Percentiles rank a stretch among this genome's conserved stretches.
These are phyloP conservation scores for Candida palmyrensis DNA, from an alignment of 805 yeast genomes.

Conservation along the genomic window DNA sequence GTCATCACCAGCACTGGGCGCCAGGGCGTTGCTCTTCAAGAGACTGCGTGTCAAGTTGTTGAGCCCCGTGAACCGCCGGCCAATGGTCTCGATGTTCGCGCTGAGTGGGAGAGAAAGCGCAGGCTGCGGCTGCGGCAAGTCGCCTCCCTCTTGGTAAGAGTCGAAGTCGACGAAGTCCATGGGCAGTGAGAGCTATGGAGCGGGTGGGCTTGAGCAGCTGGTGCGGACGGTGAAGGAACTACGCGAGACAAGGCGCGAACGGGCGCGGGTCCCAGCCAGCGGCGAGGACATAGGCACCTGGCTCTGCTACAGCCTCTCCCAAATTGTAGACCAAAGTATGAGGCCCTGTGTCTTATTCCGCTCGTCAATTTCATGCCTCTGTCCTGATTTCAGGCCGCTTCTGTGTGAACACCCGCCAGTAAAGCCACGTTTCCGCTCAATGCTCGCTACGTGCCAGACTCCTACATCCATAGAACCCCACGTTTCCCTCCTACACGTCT, in stretches of 20 bases:
- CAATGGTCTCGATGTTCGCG: slow-evolving; percentile 31
- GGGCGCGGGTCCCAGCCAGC: not conserved
- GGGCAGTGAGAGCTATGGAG: not conserved
- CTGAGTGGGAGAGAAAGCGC: slow-evolving; percentile 37
- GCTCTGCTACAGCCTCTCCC: not conserved
- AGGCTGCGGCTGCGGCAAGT: slow-evolving; percentile 38
- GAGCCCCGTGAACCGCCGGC: slow-evolving; percentile 29
- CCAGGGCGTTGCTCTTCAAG: slow-evolving; percentile 8
- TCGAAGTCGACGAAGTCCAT: slow-evolving; percentile 43
- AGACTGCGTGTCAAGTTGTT: slow-evolving; percentile 26
- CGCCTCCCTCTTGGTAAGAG: slow-evolving; percentile 21
- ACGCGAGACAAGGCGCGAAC: too few species aligned
- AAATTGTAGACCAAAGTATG: not conserved
- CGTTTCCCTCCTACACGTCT: too few species aligned
- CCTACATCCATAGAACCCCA: too few species aligned
- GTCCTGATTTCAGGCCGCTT: too few species aligned
- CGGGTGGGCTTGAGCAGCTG: too few species aligned
- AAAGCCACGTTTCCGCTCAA: too few species aligned
- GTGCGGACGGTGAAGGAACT: too few species aligned
- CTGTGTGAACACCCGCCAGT: too few species aligned
- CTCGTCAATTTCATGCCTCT: too few species aligned
- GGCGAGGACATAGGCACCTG: too few species aligned
- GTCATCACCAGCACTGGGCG: slow-evolving; percentile 1
- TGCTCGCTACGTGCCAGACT: too few species aligned
- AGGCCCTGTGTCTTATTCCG: too few species aligned